Percentiles rank a stretch among this genome's conserved stretches.
These are phyloP conservation scores for Solanum arcanum DNA, from an alignment of 257 asterid species.

Conservation along the genomic window DNA sequence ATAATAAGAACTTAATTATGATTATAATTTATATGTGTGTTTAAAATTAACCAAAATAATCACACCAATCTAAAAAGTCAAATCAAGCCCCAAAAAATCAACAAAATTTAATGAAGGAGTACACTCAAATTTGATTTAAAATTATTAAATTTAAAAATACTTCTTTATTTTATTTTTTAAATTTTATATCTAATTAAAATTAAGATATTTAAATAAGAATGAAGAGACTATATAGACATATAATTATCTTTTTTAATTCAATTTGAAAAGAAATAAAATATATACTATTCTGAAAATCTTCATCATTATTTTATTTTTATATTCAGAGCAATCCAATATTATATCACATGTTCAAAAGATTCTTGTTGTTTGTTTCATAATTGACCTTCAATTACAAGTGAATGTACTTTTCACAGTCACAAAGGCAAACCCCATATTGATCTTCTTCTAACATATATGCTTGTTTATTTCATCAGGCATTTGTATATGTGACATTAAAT, in stretches of 20 bases:
- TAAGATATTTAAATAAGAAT: too few species aligned
- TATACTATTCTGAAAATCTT: not conserved
- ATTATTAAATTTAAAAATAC: too few species aligned
- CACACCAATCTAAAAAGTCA: not conserved
- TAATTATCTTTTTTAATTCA: not conserved
- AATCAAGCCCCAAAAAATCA: not conserved
- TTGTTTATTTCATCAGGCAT: too few species aligned
- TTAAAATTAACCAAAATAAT: not conserved
- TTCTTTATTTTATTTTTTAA: too few species aligned
- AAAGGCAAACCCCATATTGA: too few species aligned
- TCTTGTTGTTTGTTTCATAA: not conserved
- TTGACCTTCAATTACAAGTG: not conserved
- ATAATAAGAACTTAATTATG: not conserved
- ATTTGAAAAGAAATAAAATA: not conserved
- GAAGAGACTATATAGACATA: too few species aligned
- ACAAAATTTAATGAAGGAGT: not conserved
- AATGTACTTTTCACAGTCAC: not conserved
- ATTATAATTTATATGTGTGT: not conserved
- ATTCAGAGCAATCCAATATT: not conserved
- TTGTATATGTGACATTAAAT: too few species aligned
- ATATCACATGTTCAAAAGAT: not conserved
- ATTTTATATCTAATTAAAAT: too few species aligned
- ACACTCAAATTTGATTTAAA: not conserved
- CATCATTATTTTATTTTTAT: not conserved
- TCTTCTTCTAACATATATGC: too few species aligned